Conservation (phyloP, 1,284 basidiomycete genomes). For the Lentinula novae-zelandiae region DNA sequence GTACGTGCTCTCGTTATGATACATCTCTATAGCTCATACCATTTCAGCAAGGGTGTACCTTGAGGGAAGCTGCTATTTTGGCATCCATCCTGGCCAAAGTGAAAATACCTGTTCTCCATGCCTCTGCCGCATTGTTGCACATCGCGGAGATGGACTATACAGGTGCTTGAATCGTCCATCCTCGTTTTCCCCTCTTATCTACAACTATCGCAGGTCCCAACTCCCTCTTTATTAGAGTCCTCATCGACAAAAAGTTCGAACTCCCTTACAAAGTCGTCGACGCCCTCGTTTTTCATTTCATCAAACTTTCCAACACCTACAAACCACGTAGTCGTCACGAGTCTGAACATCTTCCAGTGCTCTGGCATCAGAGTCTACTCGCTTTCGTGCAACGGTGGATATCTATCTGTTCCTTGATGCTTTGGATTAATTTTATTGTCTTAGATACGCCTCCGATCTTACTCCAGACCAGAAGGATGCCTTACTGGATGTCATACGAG, state of each 20-base stretch:
- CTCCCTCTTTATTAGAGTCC: conserved; percentile 94
- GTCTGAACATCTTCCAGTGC: conserved; percentile 81
- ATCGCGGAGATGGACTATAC: conserved; percentile 97
- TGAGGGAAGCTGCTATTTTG: conserved; percentile 95
- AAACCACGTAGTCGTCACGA: conserved; percentile 65
- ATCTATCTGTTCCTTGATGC: neutral
- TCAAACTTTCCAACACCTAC: conserved; percentile 88
- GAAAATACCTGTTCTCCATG: conserved; percentile 93
- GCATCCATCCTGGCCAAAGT: conserved; percentile 91
- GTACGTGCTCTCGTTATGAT: conserved; percentile 39
- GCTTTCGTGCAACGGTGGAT: conserved; percentile 89
- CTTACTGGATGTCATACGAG: conserved; percentile 89
- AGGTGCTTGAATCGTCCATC: conserved; percentile 37
- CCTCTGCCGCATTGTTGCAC: conserved; percentile 90
- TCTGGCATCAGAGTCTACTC: conserved; percentile 97
- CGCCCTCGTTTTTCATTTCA: conserved; percentile 96
- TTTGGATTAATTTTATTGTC: neutral
- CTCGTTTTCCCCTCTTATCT: neutral
- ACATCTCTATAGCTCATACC: neutral
- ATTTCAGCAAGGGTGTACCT: conserved; percentile 68
- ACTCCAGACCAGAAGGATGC: conserved; percentile 98
- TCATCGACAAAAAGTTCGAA: conserved; percentile 98
- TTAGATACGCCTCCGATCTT: conserved; percentile 92
- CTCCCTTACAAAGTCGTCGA: conserved; percentile 98
- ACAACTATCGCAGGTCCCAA: conserved; percentile 67